Evolutionary conservation across 805 yeast species (phyloP).

Genomic region (Tetrapisispora nanseiensis): DNA sequence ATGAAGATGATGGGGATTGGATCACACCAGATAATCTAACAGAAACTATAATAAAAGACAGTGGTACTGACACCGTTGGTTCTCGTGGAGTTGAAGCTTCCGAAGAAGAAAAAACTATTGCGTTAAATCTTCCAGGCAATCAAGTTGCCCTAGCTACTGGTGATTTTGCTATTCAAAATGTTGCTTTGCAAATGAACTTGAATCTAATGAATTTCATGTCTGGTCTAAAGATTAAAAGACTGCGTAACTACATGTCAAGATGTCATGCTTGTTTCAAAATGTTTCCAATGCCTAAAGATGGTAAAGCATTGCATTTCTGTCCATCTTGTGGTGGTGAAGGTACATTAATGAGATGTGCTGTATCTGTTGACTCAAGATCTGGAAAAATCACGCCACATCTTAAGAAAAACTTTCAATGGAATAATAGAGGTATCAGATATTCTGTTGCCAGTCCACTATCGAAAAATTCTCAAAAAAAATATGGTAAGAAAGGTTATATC

Average conservation of each 20-base stretch:
- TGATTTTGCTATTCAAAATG: slow-evolving; percentile 97
- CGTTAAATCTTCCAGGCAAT: slow-evolving; percentile 30
- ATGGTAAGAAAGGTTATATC: slow-evolving; percentile 73
- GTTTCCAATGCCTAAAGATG: slow-evolving; percentile 66
- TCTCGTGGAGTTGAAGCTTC: slow-evolving; percentile 31
- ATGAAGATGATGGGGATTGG: slow-evolving; percentile 84
- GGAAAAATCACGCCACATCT: slow-evolving; percentile 84
- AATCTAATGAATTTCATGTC: slow-evolving; percentile 75
- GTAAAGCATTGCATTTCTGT: slow-evolving; percentile 79
- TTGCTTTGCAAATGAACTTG: slow-evolving; percentile 81
- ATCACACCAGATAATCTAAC: slow-evolving; percentile 79
- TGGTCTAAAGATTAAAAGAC: slow-evolving; percentile 75
- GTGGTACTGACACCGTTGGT: slow-evolving; percentile 42
- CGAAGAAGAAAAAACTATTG: slow-evolving; percentile 17
- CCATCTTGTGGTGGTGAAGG: slow-evolving; percentile 86
- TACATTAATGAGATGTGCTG: slow-evolving; percentile 83
- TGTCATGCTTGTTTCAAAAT: slow-evolving; percentile 94
- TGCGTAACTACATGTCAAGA: slow-evolving; percentile 86
- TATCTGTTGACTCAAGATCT: slow-evolving; percentile 64
- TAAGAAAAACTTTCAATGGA: slow-evolving; percentile 90
- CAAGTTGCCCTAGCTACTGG: slow-evolving; percentile 86
- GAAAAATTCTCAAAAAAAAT: slow-evolving; percentile 56
- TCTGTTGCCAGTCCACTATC: slow-evolving; percentile 83
- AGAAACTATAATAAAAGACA: slow-evolving; percentile 60
- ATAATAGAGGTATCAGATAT: slow-evolving; percentile 73